phyloP scores from a whole-genome alignment of 2,329 filamentous ascomycete species.

The Colletotrichum sp. region DNA sequence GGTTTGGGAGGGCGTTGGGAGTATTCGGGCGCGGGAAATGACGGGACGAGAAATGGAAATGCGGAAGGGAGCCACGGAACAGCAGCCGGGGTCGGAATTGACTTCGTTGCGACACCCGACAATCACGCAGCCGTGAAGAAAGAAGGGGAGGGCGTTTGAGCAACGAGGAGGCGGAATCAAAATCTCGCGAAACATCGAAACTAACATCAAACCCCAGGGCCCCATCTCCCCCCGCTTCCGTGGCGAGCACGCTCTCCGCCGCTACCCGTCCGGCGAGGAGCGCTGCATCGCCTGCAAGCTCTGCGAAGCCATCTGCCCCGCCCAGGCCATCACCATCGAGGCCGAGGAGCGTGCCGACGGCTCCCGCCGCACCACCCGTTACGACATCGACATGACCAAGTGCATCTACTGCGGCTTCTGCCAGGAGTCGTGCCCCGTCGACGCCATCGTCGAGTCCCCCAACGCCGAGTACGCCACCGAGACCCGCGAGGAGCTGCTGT shows the following conservation, averaged over 20 bases:
- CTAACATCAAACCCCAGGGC: conserved; percentile 55
- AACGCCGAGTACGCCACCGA: conserved; percentile 69
- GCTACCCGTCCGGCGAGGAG: conserved; percentile 97
- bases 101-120: neutral
- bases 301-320: conserved; percentile 97
- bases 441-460: conserved; percentile 77
- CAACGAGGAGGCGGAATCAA: neutral
- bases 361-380: conserved; percentile 91
- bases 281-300: conserved; percentile 99
- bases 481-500: conserved; percentile 89
- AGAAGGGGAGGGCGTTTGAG: neutral
- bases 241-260: conserved; percentile 93
- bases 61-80: neutral
- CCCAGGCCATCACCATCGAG: conserved; percentile 98
- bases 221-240: conserved; percentile 98
- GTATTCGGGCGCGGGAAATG: neutral
- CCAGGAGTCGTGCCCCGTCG: conserved; percentile 98
- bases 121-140: neutral
- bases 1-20: neutral
- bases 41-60: neutral
- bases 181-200: neutral
- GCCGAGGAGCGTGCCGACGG: conserved; percentile 97
- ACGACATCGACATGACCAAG: conserved; percentile 99
- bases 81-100: neutral
- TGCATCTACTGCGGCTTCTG: conserved; percentile 99